phyloP scores from a whole-genome alignment of 2,329 filamentous ascomycete genomes.

The Fonsecaea erecta region DNA sequence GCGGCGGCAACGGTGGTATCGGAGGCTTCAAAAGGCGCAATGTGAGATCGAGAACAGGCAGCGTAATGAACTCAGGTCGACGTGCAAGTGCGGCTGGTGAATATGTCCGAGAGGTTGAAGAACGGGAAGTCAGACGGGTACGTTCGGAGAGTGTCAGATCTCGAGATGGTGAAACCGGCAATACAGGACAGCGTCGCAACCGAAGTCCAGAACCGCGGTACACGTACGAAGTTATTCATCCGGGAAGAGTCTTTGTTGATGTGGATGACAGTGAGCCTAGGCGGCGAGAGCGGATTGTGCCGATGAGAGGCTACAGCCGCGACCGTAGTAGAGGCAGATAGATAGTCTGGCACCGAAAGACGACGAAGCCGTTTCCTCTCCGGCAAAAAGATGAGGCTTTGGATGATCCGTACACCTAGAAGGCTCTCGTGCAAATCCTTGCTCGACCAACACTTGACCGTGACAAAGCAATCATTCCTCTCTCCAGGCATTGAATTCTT shows the following conservation, averaged over 20 bases:
- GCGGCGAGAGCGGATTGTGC: conserved; percentile 16
- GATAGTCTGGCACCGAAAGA: conserved; percentile 5
- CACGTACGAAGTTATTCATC: conserved; percentile 33
- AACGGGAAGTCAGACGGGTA: conserved; percentile 11
- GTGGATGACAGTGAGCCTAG: conserved; percentile 15
- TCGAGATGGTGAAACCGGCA: conserved; percentile 13
- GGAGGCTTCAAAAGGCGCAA: conserved; percentile 21
- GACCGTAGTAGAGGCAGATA: conserved; percentile 9
- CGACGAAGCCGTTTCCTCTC: background rate
- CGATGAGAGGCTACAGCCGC: conserved; percentile 13
- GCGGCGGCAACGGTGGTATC: conserved; percentile 11
- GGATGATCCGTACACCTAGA: background rate
- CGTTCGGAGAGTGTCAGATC: background rate
- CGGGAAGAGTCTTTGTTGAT: conserved; percentile 32
- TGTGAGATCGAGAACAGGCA: conserved; percentile 20
- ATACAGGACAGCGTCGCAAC: conserved; percentile 16
- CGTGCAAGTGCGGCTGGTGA: conserved; percentile 13
- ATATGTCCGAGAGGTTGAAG: conserved; percentile 19
- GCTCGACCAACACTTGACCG: background rate
- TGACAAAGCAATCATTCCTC: conserved; percentile 52
- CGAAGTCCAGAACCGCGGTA: conserved; percentile 20
- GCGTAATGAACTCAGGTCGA: conserved; percentile 18
- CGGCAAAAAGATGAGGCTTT: background rate
- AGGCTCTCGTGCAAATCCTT: background rate
- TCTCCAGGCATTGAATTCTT: conserved; percentile 79